Evolutionary conservation across 805 yeast species (phyloP), one percentile per base, ranked within the genome.

Genomic region (Candida palmyrensis): DNA sequence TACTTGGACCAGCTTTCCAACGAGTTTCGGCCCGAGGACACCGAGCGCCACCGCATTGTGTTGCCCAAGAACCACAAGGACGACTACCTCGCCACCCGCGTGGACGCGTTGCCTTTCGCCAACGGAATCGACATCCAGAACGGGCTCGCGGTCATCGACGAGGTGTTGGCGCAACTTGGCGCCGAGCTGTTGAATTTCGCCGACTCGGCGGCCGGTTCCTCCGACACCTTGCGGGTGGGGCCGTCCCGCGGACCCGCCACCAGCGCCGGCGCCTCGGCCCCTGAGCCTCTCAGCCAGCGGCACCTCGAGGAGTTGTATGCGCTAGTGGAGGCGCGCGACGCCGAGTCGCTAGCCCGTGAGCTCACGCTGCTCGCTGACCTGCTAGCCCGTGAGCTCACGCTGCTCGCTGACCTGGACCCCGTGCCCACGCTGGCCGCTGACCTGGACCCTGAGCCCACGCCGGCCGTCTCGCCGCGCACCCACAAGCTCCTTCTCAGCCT

Each of bases 51-150:
- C 2, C 23, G 27, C 19, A 29, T 49, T 30, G 42, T 43, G 16
- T 49, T 62, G 37, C 57, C 64, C 12, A 49, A 41, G 37, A 49
- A 59, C 36, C 63, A 63, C 37, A 62, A 59, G 44, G 66, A 66
- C 34, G 46, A 50, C 11, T 66, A 65, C 41, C 60, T 87, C 36
- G 55, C 70, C 18, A 73, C 90, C 1, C 75, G 90, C 46, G 77
- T 88, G 20, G 66, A 74, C 39, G 84, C 89, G 3, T 64, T 84
- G 31, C 79, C 85, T 2, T 88, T 89, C 58, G 84, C 94, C 8
- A 77, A 82, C 47, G 92, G 82, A 36, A 38, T 63, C 2, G 85
- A 78, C 11, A 66, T 84, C 14, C 59, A 74, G 11, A 63, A 63
- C 15, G 68, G 73, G 25, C 62, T 88, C 47, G 65, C 69, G 13